Percentiles rank a stretch among this genome's conserved stretches.
phyloP scores from a whole-genome alignment of 495 filamentous ascomycete genomes.

The Cladorrhinum samala region DNA sequence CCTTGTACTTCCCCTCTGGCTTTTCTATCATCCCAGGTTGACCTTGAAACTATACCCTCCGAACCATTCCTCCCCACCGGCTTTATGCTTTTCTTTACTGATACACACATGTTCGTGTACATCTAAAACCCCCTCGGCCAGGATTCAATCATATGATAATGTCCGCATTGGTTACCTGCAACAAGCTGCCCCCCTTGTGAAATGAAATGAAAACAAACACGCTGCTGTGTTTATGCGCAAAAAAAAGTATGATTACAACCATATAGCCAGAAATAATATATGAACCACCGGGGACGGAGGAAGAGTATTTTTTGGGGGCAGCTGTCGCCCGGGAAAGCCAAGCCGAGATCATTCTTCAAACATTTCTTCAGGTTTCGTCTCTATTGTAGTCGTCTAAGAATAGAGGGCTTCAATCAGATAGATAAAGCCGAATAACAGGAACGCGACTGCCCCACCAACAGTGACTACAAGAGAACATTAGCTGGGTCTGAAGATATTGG shows the following conservation, averaged over 20 bases:
- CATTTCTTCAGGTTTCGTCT: too few species aligned
- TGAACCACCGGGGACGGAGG: not conserved
- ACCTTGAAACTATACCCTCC: not conserved
- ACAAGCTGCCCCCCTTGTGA: not conserved
- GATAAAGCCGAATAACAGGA: constrained; percentile 84
- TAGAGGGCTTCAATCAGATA: constrained; percentile 81
- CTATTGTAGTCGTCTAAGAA: constrained; percentile 21
- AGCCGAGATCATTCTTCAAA: not conserved
- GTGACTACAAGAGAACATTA: constrained; percentile 61
- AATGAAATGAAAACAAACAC: not conserved
- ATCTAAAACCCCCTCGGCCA: not conserved
- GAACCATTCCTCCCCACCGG: not conserved
- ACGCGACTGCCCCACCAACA: constrained; percentile 86
- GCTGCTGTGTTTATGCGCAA: not conserved
- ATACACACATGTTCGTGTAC: not conserved
- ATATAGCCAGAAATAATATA: not conserved
- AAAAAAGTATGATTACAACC: not conserved
- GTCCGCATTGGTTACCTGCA: not conserved
- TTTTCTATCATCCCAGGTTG: too few species aligned
- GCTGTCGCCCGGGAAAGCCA: constrained; percentile 21
- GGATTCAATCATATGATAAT: not conserved
- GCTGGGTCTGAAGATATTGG: too few species aligned
- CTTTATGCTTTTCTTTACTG: not conserved
- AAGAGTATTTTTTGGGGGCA: not conserved
- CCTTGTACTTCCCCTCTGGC: too few species aligned